Evolutionary conservation across 148 eudicot species (phyloP).

Genomic region (Rhododendron williamsianum): DNA sequence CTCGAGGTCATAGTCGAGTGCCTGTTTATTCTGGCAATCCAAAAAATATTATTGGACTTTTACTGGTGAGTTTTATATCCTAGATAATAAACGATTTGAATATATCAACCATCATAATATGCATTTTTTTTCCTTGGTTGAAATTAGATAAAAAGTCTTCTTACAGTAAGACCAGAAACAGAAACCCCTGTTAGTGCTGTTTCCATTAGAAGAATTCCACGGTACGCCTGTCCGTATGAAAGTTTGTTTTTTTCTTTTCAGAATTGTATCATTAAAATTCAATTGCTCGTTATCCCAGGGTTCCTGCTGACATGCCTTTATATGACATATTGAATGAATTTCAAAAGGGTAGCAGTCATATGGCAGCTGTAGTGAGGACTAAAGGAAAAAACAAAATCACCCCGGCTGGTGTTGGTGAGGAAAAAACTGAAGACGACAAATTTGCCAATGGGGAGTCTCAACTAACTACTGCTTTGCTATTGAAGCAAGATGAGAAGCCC

Average conservation of each 20-base stretch:
- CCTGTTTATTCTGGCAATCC: constrained; percentile 96
- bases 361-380: constrained; percentile 89
- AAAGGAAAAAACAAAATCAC: constrained; percentile 40
- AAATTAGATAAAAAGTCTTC: constrained; percentile 84
- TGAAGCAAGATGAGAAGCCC: constrained; percentile 39
- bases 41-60: constrained; percentile 86
- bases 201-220: constrained; percentile 86
- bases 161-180: constrained; percentile 93
- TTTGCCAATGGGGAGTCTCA: constrained; percentile 26
- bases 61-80: constrained; percentile 50
- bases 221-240: constrained; percentile 32
- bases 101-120: not conserved
- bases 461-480: constrained; percentile 54
- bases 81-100: not conserved
- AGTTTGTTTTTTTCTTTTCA: not conserved
- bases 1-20: constrained; percentile 97
- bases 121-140: constrained; percentile 8
- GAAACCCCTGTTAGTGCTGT: constrained; percentile 98
- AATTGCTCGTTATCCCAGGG: constrained; percentile 39
- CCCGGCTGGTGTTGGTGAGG: constrained; percentile 31
- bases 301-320: constrained; percentile 87
- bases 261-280: not conserved
- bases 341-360: constrained; percentile 89
- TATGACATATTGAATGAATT: constrained; percentile 92
- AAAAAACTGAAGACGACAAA: constrained; percentile 28